These are phyloP conservation scores for Nicotiana sylvestris DNA, from an alignment of 257 asterid genomes.

Conservation along the genomic window DNA sequence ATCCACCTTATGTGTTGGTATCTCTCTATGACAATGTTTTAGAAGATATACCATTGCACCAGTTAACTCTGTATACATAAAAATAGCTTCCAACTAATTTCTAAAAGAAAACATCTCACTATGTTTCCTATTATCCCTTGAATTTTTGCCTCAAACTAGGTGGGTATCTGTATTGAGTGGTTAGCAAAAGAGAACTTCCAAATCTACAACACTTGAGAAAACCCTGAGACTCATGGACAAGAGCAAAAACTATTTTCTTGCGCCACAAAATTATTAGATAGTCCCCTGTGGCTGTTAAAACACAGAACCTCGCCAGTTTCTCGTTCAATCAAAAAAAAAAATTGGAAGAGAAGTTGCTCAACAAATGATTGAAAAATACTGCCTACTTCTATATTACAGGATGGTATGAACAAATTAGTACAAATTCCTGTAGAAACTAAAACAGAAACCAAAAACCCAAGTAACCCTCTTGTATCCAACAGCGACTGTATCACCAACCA, in stretches of 20 bases:
- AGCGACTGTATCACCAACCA: neutral
- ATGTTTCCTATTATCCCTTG: no score
- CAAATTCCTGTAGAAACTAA: neutral
- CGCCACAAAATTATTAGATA: neutral
- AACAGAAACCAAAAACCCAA: neutral
- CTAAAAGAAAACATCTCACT: no score
- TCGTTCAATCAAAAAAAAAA: neutral
- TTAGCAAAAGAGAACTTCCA: neutral
- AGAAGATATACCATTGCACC: no score
- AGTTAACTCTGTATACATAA: no score
- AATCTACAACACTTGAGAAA: neutral
- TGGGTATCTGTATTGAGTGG: neutral
- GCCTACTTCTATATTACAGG: conserved; percentile 38
- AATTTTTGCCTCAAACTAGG: neutral
- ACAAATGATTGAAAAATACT: conserved; percentile 1
- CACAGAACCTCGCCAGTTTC: no score
- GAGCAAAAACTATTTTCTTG: neutral
- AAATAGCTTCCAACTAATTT: no score
- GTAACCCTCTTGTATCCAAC: neutral
- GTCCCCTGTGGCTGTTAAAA: neutral
- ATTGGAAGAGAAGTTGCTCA: neutral
- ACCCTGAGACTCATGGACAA: neutral
- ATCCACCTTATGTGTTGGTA: no score
- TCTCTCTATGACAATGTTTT: no score
- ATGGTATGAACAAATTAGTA: conserved; percentile 32